These are phyloP conservation scores for Scheffersomyces cryptocercus DNA, from an alignment of 1,139 yeast species.

Conservation along the genomic window DNA sequence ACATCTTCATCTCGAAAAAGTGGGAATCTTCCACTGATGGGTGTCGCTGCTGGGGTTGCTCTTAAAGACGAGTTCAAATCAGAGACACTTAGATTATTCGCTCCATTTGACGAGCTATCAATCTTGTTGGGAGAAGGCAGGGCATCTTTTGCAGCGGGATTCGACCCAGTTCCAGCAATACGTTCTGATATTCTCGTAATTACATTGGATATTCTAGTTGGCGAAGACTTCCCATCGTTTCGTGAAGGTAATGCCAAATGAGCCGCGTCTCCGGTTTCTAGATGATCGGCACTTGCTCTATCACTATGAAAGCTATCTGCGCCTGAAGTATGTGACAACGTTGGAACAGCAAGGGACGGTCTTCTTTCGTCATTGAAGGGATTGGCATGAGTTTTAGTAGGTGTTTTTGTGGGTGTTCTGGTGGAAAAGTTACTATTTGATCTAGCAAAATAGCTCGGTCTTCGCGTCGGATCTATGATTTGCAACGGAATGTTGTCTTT, in stretches of 20 bases:
- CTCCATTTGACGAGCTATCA: no score
- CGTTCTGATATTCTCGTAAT: conserved; percentile 42
- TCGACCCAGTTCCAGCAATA: conserved; percentile 38
- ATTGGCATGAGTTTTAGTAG: background rate
- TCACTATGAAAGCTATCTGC: no score
- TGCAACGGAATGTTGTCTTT: conserved; percentile 25
- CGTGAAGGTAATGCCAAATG: no score
- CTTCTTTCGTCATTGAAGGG: no score
- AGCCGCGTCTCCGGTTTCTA: no score
- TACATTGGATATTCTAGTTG: conserved; percentile 27
- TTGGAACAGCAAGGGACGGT: no score
- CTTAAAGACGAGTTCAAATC: no score
- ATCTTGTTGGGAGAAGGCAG: background rate
- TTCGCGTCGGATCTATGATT: conserved; percentile 1
- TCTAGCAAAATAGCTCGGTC: background rate
- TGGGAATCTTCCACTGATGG: conserved; percentile 11
- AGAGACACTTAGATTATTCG: no score
- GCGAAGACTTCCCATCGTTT: conserved; percentile 6
- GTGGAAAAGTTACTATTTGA: background rate
- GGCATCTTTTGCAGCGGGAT: conserved; percentile 11
- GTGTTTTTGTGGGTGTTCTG: background rate
- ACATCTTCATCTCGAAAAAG: conserved; percentile 4
- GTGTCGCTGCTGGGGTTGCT: conserved; percentile 5
- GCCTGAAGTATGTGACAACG: no score
- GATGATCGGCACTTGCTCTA: no score